A percentile compares a stretch with the other conserved stretches of the same genome.
Conservation (phyloP, 352 stramenopile genomes). For the Globisporangium cystogenes region DNA sequence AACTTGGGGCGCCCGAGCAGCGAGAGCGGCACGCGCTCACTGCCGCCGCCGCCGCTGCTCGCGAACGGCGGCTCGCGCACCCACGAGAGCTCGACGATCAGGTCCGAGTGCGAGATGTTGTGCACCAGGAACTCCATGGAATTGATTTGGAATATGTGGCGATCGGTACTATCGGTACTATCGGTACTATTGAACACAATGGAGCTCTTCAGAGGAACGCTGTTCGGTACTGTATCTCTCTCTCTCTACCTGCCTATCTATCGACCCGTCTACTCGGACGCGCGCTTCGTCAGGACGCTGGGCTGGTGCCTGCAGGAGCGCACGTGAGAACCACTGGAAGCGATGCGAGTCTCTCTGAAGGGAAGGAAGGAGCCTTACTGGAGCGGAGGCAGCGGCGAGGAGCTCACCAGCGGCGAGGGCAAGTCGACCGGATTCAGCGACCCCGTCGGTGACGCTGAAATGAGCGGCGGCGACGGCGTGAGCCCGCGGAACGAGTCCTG, state of each 20-base stretch:
- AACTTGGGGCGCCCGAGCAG: conserved; percentile 84
- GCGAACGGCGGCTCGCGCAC: conserved; percentile 34
- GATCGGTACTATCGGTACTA: too few relatives aligned
- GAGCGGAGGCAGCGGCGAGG: not conserved
- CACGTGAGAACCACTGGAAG: not conserved
- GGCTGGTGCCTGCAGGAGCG: not conserved
- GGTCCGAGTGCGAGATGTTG: conserved; percentile 96
- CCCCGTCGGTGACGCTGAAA: not conserved
- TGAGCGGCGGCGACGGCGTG: conserved; percentile 1
- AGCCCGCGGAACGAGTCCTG: conserved; percentile 7
- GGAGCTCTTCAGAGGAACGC: too few relatives aligned
- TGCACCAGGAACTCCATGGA: conserved; percentile 93
- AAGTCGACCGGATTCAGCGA: not conserved
- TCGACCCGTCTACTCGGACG: too few relatives aligned
- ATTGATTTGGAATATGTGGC: too few relatives aligned
- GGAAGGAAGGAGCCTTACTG: too few relatives aligned
- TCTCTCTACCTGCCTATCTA: too few relatives aligned
- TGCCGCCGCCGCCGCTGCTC: conserved; percentile 3
- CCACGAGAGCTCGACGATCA: conserved; percentile 90
- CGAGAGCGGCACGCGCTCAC: conserved; percentile 28
- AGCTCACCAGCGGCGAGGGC: not conserved
- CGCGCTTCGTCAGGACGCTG: not conserved
- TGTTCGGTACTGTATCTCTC: too few relatives aligned
- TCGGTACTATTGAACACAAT: too few relatives aligned
- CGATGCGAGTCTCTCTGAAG: not conserved